Conservation (phyloP, 768 basidiomycete genomes). For the Antrodiella citrinella region DNA sequence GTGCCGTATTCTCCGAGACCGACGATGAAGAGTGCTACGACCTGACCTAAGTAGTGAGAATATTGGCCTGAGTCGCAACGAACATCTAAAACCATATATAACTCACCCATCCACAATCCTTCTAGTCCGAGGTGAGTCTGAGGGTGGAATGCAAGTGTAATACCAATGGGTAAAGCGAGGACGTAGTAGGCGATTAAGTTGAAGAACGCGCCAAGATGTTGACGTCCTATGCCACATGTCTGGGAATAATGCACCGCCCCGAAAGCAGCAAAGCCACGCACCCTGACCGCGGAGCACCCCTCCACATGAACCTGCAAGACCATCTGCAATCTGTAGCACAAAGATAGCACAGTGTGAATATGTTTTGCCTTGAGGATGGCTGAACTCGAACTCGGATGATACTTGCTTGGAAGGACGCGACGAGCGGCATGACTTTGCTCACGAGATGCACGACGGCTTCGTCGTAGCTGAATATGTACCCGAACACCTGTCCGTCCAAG, state of each 20-base stretch:
- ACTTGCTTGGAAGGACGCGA: slow-evolving; percentile 43
- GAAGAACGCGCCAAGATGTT: slow-evolving; percentile 68
- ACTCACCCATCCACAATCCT: slow-evolving; percentile 44
- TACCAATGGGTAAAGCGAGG: slow-evolving; percentile 43
- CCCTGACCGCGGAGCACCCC: slow-evolving; percentile 43
- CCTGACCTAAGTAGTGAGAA: too few relatives aligned
- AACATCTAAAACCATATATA: background rate
- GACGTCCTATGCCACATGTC: slow-evolving; percentile 30
- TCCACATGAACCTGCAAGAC: slow-evolving; percentile 43
- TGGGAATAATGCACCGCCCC: background rate
- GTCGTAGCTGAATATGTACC: slow-evolving; percentile 65
- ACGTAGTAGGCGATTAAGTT: slow-evolving; percentile 61
- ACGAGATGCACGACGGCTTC: slow-evolving; percentile 41
- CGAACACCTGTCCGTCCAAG: slow-evolving; percentile 39
- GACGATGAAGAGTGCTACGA: slow-evolving; percentile 65
- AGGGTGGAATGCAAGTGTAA: slow-evolving; percentile 38
- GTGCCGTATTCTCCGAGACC: slow-evolving; percentile 59
- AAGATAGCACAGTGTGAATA: background rate
- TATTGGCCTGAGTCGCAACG: background rate
- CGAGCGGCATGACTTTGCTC: slow-evolving; percentile 41
- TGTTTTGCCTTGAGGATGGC: too few relatives aligned
- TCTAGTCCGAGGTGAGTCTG: slow-evolving; percentile 32
- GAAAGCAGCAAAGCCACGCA: slow-evolving; percentile 6
- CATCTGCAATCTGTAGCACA: slow-evolving; percentile 36
- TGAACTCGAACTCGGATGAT: background rate